Base-by-base conservation (phyloP, 805 yeast species). In the Metahyphopichia silvanorum region DNA sequence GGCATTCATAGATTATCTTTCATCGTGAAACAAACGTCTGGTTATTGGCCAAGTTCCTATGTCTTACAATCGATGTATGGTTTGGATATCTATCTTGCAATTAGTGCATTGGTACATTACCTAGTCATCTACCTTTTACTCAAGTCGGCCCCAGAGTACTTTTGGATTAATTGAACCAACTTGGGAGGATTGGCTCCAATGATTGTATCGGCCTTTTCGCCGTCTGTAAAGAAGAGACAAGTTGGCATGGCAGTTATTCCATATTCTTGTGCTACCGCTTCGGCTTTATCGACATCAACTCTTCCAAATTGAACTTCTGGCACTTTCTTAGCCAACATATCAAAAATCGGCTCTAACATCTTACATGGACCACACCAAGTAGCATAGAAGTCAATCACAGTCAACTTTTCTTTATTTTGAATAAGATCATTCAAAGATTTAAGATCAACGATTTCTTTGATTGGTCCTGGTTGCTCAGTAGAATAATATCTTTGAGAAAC, bases 161-260 rank as follows among this genome's bases (percentile, higher is more conserved):
- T 38, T 35, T 55, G 43, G 37, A 64, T 48, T 32, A 46, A 40
- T 23, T 44, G 44, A 14, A 56, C 47, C 36, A 64, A 51, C 39
- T 54, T 54, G 12, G 55, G 57, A 31, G 75, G 69, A 47, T 76
- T 69, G 12, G 89, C 91, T 24, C 93, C 93, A 16, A 82, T 73
- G 21, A 82, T 61, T 31, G 72, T 74, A 13, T 71, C 77, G 4
- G 76, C 53, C 29, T 73, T 60, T 33, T 74, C 70, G 16, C 86
- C 86, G 30, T 77, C 66, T 51, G 79, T 76, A 56, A 76, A 75
- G 20, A 79, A 57, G 15, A 81, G 47, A 38, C 81, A 78, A 2
- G 91, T 84, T 28, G 93, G 93, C 88, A 83, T 81, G 22, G 91
- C 87, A 16, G 76, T 63, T 31, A 83, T 66, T 8, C 76, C 80